phyloP scores from a whole-genome alignment of 192 early-diverging fungal species.

The Backusella circina region DNA sequence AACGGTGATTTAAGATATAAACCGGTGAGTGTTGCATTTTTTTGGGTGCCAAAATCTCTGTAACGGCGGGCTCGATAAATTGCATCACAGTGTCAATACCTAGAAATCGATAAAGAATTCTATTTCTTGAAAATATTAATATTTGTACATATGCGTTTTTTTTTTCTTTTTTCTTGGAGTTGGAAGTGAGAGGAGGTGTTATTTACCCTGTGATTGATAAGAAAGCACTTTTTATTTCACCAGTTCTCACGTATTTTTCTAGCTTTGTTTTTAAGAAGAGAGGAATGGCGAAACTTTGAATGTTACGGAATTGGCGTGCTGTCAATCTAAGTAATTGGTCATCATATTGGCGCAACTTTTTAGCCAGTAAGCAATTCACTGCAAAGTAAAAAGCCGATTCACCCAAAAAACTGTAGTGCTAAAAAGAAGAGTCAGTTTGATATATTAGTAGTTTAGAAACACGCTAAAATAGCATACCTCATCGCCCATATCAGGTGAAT shows the following conservation, averaged over 20 bases:
- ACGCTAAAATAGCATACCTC: neutral
- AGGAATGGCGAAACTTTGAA: neutral
- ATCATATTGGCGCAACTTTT: neutral
- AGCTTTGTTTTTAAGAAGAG: neutral
- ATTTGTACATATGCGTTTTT: neutral
- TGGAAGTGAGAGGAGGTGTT: neutral
- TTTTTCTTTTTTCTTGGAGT: neutral
- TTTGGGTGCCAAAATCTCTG: neutral
- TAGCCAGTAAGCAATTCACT: neutral
- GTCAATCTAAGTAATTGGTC: neutral
- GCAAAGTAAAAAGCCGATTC: constrained; percentile 1
- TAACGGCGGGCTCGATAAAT: neutral
- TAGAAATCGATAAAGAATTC: neutral
- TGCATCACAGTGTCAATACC: neutral
- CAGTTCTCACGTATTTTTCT: neutral
- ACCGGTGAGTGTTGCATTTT: neutral
- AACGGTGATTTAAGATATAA: neutral
- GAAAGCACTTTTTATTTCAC: neutral
- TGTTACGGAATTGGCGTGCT: neutral
- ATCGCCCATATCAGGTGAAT: neutral
- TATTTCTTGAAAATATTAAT: neutral
- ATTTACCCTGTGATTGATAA: neutral
- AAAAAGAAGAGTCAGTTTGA: neutral
- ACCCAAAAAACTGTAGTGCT: neutral
- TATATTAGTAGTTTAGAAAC: neutral